Evolutionary conservation across 306 rosid genomes (phyloP).

Genomic region (Gillenia trifoliata): DNA sequence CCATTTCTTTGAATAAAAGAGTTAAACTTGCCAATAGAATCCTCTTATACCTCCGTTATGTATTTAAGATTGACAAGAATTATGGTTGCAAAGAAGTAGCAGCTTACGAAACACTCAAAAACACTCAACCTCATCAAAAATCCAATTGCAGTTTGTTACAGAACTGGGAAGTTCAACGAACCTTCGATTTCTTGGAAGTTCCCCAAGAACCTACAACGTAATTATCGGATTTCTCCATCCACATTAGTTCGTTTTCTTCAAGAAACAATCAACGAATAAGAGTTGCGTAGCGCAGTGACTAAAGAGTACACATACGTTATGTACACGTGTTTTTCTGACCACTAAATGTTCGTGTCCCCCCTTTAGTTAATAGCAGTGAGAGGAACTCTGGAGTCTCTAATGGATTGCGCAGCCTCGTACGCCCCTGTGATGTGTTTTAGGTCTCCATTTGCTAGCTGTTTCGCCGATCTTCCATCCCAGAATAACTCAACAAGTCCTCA

Average conservation of each 20-base stretch:
- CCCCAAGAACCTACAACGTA: neutral
- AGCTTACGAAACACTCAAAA: neutral
- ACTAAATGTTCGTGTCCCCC: conserved; percentile 16
- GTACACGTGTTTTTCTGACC: conserved; percentile 29
- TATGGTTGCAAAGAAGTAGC: neutral
- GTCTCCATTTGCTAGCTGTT: conserved; percentile 86
- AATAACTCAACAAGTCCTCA: conserved; percentile 80
- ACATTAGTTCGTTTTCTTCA: neutral
- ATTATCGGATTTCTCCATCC: conserved; percentile 22
- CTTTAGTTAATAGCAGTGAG: conserved; percentile 84
- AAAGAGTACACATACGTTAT: conserved; percentile 38
- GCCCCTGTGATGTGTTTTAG: conserved; percentile 55
- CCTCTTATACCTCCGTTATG: too few species aligned
- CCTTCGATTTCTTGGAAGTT: neutral
- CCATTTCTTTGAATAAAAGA: too few species aligned
- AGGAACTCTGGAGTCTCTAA: conserved; percentile 96
- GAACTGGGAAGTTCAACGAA: conserved; percentile 18
- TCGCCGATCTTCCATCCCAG: conserved; percentile 77
- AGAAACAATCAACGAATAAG: conserved; percentile 38
- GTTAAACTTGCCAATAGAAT: too few species aligned
- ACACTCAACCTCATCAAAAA: neutral
- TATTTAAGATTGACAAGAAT: neutral
- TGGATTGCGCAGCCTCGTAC: conserved; percentile 70
- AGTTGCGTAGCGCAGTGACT: conserved; percentile 26
- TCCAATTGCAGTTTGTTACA: conserved; percentile 5